Percentiles rank a stretch among this genome's conserved stretches.
phyloP scores from a whole-genome alignment of 2,329 filamentous ascomycete genomes.

The Fusarium luffae region DNA sequence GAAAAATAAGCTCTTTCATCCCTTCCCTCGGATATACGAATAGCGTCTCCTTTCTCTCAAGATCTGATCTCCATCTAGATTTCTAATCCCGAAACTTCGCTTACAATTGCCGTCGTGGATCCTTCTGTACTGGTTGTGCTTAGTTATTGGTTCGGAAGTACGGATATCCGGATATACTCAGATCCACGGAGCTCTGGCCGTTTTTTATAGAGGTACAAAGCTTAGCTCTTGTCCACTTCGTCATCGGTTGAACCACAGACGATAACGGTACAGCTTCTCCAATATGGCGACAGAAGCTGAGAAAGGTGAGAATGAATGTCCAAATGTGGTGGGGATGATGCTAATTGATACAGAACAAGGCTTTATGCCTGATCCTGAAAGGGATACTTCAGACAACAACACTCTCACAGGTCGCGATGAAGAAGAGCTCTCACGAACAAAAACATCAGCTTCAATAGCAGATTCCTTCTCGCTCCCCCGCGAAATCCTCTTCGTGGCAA shows the following conservation, averaged over 20 bases:
- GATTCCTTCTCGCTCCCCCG: conserved; percentile 33
- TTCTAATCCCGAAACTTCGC: conserved; percentile 1
- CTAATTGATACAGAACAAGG: conserved; percentile 16
- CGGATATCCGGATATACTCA: conserved; percentile 19
- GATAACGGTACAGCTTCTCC: background rate
- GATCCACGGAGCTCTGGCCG: background rate
- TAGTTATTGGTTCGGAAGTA: conserved; percentile 17
- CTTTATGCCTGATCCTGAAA: conserved; percentile 10
- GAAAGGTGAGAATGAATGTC: background rate
- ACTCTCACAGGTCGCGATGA: conserved; percentile 26
- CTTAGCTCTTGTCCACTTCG: background rate
- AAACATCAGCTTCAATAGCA: conserved; percentile 38
- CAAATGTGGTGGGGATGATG: accelerated
- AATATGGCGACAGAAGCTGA: conserved; percentile 15
- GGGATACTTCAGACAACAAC: conserved; percentile 26
- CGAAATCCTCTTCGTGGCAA: conserved; percentile 36
- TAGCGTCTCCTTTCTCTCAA: background rate
- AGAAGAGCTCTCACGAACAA: conserved; percentile 34
- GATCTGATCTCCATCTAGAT: conserved; percentile 8
- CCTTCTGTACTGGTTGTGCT: background rate
- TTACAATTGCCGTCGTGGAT: background rate
- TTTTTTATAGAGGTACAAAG: conserved; percentile 13
- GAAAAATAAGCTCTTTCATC: background rate
- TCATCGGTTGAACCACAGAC: background rate
- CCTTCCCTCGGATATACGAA: conserved; percentile 17